Evolutionary conservation across 176 grass and related monocot genomes (phyloP).

Genomic region (Echinochloa phyllopogon): DNA sequence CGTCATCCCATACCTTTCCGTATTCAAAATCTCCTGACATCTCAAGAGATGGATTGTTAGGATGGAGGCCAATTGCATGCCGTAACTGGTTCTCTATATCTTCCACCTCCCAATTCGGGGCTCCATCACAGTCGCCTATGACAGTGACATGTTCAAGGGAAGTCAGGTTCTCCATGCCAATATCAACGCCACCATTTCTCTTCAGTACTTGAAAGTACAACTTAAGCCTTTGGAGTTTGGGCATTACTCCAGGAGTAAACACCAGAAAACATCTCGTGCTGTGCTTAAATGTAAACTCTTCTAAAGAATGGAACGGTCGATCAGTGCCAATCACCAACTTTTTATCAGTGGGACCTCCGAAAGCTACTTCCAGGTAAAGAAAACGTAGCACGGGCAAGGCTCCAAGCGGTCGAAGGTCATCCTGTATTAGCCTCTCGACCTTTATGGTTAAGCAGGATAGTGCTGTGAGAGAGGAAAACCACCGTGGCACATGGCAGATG

Average conservation of each 20-base stretch:
- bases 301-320: background rate
- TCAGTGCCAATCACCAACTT: background rate
- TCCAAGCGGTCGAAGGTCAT: background rate
- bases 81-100: background rate
- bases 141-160: background rate
- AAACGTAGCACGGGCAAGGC: background rate
- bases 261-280: background rate
- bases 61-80: background rate
- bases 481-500: background rate
- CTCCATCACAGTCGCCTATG: background rate
- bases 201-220: background rate
- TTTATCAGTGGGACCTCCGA: background rate
- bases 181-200: background rate
- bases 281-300: background rate
- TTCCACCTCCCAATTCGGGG: background rate
- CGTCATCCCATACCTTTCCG: too few relatives aligned
- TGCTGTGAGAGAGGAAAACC: background rate
- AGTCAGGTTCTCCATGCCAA: conserved; percentile 9
- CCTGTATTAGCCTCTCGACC: background rate
- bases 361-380: background rate
- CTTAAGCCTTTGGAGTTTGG: background rate
- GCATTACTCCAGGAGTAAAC: background rate
- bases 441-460: background rate
- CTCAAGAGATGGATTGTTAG: background rate
- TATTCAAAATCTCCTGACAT: too few relatives aligned